These are phyloP conservation scores for Talaromyces liani DNA, from an alignment of 495 filamentous ascomycete species.

Conservation along the genomic window DNA sequence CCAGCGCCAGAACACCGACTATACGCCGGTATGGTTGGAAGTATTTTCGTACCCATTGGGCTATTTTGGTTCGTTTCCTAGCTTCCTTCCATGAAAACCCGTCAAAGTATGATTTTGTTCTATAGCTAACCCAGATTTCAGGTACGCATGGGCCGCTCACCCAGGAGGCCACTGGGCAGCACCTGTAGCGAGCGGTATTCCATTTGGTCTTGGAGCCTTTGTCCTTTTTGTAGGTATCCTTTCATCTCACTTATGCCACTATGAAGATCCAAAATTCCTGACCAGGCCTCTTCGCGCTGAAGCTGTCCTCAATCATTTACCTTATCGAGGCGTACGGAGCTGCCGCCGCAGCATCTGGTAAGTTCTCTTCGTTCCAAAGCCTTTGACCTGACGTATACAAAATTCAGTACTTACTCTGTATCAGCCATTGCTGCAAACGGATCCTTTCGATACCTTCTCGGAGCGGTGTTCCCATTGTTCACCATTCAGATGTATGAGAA, in stretches of 20 bases:
- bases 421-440: slow-evolving; percentile 52
- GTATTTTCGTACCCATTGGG: slow-evolving; percentile 43
- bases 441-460: slow-evolving; percentile 46
- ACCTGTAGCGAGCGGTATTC: neutral
- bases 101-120: neutral
- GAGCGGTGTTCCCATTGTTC: slow-evolving; percentile 49
- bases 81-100: neutral
- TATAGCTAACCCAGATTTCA: neutral
- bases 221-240: neutral
- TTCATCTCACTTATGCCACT: neutral
- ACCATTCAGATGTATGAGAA: slow-evolving; percentile 7
- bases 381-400: slow-evolving; percentile 45
- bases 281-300: neutral
- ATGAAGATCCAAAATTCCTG: neutral
- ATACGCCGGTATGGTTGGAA: slow-evolving; percentile 52
- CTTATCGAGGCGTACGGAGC: slow-evolving; percentile 48
- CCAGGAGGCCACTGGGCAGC: slow-evolving; percentile 4
- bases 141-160: slow-evolving; percentile 4
- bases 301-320: slow-evolving; percentile 24
- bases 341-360: slow-evolving; percentile 38
- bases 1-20: slow-evolving; percentile 50
- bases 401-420: slow-evolving; percentile 44
- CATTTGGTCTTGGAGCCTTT: slow-evolving; percentile 6
- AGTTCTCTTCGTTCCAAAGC: neutral
- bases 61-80: slow-evolving; percentile 12